Evolutionary conservation across 768 basidiomycete species (phyloP).

Genomic region (Tulasnella calospora): DNA sequence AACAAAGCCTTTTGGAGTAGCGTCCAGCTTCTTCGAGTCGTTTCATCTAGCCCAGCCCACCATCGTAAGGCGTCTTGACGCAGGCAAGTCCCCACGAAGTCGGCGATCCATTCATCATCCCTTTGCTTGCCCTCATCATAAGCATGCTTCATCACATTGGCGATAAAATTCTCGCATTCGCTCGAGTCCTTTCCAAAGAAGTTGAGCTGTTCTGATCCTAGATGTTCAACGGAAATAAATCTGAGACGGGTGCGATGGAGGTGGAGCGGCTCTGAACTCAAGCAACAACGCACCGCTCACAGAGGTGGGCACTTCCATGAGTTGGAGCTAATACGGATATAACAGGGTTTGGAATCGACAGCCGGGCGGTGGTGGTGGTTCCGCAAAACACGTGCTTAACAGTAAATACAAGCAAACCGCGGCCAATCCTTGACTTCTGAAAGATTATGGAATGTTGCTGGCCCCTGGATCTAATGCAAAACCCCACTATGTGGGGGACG

Average conservation of each 20-base stretch:
- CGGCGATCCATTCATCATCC: background rate
- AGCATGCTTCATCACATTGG: background rate
- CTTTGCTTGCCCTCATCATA: background rate
- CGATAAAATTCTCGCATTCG: background rate
- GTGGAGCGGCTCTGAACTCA: background rate
- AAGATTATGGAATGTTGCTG: background rate
- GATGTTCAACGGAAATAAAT: background rate
- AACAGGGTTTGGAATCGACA: too few relatives aligned
- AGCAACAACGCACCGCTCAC: background rate
- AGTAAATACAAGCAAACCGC: too few relatives aligned
- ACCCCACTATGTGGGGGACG: background rate
- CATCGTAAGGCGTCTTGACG: background rate
- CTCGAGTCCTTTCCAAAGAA: background rate
- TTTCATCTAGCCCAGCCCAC: background rate
- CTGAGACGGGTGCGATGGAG: background rate
- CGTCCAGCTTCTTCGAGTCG: background rate
- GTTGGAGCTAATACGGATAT: background rate
- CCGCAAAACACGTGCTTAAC: too few relatives aligned
- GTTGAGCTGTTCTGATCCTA: background rate
- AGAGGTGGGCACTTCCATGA: background rate
- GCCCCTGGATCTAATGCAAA: background rate
- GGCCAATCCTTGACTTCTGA: background rate
- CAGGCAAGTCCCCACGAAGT: background rate
- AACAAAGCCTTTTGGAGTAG: background rate
- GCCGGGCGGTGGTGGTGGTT: too few relatives aligned